Base-by-base conservation (phyloP, 768 basidiomycete genomes). In the Lentinula lateritia region DNA sequence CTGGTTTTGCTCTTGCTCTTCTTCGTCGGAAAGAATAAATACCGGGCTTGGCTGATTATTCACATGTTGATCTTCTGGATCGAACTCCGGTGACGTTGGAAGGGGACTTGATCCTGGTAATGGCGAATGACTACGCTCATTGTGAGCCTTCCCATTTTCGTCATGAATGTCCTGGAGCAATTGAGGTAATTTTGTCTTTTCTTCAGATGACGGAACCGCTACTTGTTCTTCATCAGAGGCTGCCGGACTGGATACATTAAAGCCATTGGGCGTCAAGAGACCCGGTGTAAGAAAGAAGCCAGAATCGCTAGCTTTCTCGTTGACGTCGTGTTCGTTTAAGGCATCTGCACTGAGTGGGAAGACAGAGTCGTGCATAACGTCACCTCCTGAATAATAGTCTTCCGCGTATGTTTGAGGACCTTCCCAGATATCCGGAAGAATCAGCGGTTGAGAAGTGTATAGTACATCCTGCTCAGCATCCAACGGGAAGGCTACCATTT, bases 371-470 rank as follows among this genome's bases (percentile, higher is more conserved):
- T 54, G 52, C 13, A 52, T 32, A 41, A 75, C 34, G 56, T 82
- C 79, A 0, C 80, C 82, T 12, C 78, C 80, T 5, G 78, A 72
- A 61, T 77, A 78, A 61, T 72, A 76, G 65, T 80, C 79, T 62
- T 79, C 77, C 0, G 78, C 76, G 48, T 74, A 76, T 6, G 68
- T 72, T 32, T 67, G 68, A 5, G 79, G 74, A 28, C 73, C 77
- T 39, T 66, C 65, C 80, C 79, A 81, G 34, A 73, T 73, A 65
- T 80, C 78, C 18, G 66, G 63, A 18, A 80, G 61, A 6, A 76
- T 74, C 6, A 74, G 62, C 23, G 65, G 64, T n/a, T 65, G 65
- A 36, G 32, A 36, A 39, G 9, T 15, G 7, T 15, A 28, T 18
- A 12, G 28, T 6, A n/a, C 52, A 39, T 63, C 34, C 39, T 54